Base-by-base conservation (phyloP, 2,329 filamentous ascomycete genomes). In the Ceratocystis variospora region DNA sequence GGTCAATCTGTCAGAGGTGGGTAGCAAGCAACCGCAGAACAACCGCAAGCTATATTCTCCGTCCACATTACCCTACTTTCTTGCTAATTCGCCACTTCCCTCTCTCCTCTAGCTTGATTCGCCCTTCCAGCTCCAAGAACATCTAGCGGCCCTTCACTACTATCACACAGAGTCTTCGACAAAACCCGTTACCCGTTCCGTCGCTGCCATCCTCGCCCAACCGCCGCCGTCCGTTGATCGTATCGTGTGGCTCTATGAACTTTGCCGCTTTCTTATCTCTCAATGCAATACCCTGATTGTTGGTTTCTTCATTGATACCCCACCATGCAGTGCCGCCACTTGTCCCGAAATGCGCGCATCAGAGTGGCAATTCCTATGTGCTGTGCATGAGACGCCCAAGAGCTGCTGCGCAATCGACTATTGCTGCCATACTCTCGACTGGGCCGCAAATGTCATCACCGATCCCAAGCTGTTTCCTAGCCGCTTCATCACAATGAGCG, bases 341-440 rank as follows among this genome's bases (percentile, higher is more conserved):
- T 99, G 94, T 73, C 91, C 92, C 41, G 94, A 99, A 77, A 99
- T 99, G 94, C 91, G 94, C 73, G 94, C 94, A 1, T 94, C 89
- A 37, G 93, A 99, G 79, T 99, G 94, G 94, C 94, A 99, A 77
- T 99, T 97, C 73, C 84, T 99, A 61, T 99, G 94, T 78, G 94
- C 94, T 63, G 94, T 97, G 2, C 94, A 99, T 75, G 93, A 97
- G 73, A 88, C 91, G 62, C 94, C 94, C 62, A 97, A 97, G 78
- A 89, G 88, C 72, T 99, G 94, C 79, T 96, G 93, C 76, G 94
- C 94, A 63, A 96, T 99, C 73, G 94, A 99, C 77, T 99, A 99
- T 78, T 96, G 92, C 81, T 97, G 93, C 75, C 94, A 99, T 75
- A 99, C 94, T 0, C 86, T 99, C 55, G 94, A 99, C 77, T 97